Evolutionary conservation across 495 filamentous ascomycete genomes (phyloP), one percentile per base, ranked within the genome.

Genomic region (Jackrogersella multiformis): DNA sequence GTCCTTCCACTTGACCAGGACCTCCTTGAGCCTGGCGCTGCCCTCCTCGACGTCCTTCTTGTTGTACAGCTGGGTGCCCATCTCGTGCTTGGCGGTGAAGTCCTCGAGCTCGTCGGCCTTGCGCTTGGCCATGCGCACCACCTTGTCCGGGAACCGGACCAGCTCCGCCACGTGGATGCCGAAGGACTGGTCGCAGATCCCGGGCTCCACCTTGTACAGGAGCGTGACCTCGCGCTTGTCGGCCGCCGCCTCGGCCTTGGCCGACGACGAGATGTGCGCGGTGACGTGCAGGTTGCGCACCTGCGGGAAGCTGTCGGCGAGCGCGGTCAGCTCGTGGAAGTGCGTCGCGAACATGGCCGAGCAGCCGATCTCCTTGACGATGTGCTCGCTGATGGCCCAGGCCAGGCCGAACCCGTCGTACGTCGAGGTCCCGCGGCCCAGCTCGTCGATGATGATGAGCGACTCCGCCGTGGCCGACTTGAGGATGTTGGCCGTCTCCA

Each of bases 61-160:
- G 51, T 84, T 88, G 72, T 93, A 89, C 35, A 74, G 57, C 52
- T 86, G 80, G 13, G 42, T 21, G n/a, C 87, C 78, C 18, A 80
- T 68, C 35, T 87, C 89, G 71, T 88, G 85, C 71, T 92, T 88
- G 53, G 88, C 88, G 0, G 91, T 90, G 70, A 99, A 99, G 75
- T 99, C 95, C 77, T 99, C 95, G 15, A 99, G 83, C 82, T 99
- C 95, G 75, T 97, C 95, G 1, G 95, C 95, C 79, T 98, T 98
- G 63, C 95, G 87, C 79, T 96, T 97, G 23, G 95, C 95, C 95
- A 98, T 99, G 70, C 93, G 93, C 55, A 99, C 91, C 4, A 99
- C 95, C 78, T 98, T 99, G 54, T 91, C 87, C 2, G 95, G 95
- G 82, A 99, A 99, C n/a, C 94, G 87, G 7, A 99, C 95, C 1